Percentiles rank a stretch among this genome's conserved stretches.
phyloP scores from a whole-genome alignment of 1,284 basidiomycete genomes.

The Cryptococcus depauperatus region DNA sequence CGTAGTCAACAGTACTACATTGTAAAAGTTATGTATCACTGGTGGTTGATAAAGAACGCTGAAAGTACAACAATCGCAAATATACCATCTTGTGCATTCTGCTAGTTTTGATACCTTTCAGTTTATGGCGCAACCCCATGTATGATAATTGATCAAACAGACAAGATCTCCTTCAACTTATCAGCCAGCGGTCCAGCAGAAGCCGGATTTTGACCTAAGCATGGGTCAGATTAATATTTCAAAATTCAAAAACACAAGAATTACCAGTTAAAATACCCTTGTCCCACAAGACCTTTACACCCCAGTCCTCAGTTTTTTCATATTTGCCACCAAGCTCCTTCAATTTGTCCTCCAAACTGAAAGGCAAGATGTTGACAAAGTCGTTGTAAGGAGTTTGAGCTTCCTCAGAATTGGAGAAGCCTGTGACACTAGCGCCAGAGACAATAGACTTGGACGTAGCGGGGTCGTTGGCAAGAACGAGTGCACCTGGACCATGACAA shows the following conservation, averaged over 20 bases:
- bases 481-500: slow-evolving; percentile 65
- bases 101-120: no score
- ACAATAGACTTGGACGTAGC: slow-evolving; percentile 57
- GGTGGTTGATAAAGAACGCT: no score
- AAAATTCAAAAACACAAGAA: slow-evolving; percentile 5
- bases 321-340: slow-evolving; percentile 57
- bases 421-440: slow-evolving; percentile 55
- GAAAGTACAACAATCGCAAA: no score
- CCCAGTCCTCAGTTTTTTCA: slow-evolving; percentile 55
- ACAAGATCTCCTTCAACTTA: slow-evolving; percentile 31
- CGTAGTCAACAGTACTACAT: no score
- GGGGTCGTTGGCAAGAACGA: slow-evolving; percentile 53
- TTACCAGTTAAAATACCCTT: slow-evolving; percentile 46
- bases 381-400: slow-evolving; percentile 42
- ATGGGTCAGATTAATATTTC: no score
- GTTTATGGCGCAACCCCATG: no score
- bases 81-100: no score
- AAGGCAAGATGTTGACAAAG: slow-evolving; percentile 50
- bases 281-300: slow-evolving; percentile 48
- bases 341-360: slow-evolving; percentile 61
- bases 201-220: slow-evolving; percentile 63
- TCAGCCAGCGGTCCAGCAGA: slow-evolving; percentile 48
- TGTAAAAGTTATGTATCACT: no score
- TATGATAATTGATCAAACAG: not conserved
- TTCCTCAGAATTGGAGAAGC: slow-evolving; percentile 67